These are phyloP conservation scores for Hypericum androsaemum DNA, from an alignment of 345 rosid species.

Conservation along the genomic window DNA sequence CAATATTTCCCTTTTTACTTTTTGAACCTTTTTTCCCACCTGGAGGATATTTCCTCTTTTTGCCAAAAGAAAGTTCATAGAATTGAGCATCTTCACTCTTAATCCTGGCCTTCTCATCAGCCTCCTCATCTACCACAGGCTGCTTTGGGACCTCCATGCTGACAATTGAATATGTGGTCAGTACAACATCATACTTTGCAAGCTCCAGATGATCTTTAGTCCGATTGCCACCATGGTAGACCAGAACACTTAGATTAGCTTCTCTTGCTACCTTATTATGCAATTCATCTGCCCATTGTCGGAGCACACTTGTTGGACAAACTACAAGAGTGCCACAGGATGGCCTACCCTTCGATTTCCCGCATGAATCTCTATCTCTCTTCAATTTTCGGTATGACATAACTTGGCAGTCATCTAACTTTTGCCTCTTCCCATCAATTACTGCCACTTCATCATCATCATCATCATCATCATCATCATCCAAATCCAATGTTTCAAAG, in stretches of 20 bases:
- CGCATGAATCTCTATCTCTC: constrained; percentile 16
- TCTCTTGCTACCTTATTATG: constrained; percentile 57
- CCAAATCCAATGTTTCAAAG: constrained; percentile 58
- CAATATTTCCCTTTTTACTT: constrained; percentile 42
- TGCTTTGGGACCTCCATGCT: constrained; percentile 97
- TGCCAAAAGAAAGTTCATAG: constrained; percentile 30
- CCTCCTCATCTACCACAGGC: constrained; percentile 50
- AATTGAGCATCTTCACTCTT: constrained; percentile 32
- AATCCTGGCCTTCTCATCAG: constrained; percentile 42
- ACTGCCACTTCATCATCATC: constrained; percentile 31
- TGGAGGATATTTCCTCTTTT: constrained; percentile 51
- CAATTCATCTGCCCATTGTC: constrained; percentile 92
- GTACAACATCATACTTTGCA: constrained; percentile 86
- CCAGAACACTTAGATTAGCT: constrained; percentile 66
- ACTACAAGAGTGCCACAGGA: constrained; percentile 94
- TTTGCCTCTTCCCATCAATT: constrained; percentile 19
- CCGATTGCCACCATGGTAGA: constrained; percentile 85
- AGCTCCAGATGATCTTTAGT: constrained; percentile 76
- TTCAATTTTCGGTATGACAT: constrained; percentile 13
- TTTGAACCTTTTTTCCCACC: constrained; percentile 40
- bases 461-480: too few relatives aligned
- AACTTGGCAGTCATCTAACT: constrained; percentile 19
- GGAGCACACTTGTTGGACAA: constrained; percentile 93
- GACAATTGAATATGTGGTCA: constrained; percentile 90
- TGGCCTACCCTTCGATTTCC: constrained; percentile 58